These are phyloP conservation scores for Leccinellum luteum DNA, from an alignment of 768 basidiomycete species.

Conservation along the genomic window DNA sequence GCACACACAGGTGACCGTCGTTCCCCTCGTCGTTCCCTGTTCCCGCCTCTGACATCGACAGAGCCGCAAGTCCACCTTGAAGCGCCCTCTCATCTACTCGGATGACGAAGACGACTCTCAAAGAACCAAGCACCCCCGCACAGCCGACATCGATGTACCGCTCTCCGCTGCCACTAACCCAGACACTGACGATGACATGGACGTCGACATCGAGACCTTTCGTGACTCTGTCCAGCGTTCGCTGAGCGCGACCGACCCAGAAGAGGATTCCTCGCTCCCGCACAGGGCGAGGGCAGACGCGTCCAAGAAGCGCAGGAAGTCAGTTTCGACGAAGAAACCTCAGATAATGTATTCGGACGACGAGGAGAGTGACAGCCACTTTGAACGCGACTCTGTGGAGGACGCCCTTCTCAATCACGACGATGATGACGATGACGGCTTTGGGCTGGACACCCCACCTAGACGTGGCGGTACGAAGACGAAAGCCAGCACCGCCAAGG, in stretches of 20 bases:
- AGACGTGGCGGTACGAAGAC: slow-evolving; percentile 23
- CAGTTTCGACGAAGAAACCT: slow-evolving; percentile 13
- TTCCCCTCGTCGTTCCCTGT: neutral
- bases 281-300: slow-evolving; percentile 4
- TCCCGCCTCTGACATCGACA: slow-evolving; percentile 13
- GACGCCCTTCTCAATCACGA: slow-evolving; percentile 20
- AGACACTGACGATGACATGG: slow-evolving; percentile 43
- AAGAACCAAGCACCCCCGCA: slow-evolving; percentile 26
- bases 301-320: slow-evolving; percentile 18
- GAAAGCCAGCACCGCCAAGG: slow-evolving; percentile 24
- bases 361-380: slow-evolving; percentile 26
- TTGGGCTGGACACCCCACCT: slow-evolving; percentile 21
- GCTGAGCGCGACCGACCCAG: too few relatives aligned
- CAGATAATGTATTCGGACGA: slow-evolving; percentile 30
- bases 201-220: slow-evolving; percentile 41
- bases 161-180: slow-evolving; percentile 31
- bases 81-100: slow-evolving; percentile 35
- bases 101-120: slow-evolving; percentile 37
- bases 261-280: neutral
- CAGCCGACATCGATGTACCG: slow-evolving; percentile 29
- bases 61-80: slow-evolving; percentile 19
- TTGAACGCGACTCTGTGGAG: slow-evolving; percentile 24
- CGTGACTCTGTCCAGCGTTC: too few relatives aligned
- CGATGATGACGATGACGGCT: slow-evolving; percentile 27
- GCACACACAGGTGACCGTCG: slow-evolving; percentile 23